These are phyloP conservation scores for Cercospora zeae-maydis DNA, from an alignment of 2,329 filamentous ascomycete species.

Conservation along the genomic window DNA sequence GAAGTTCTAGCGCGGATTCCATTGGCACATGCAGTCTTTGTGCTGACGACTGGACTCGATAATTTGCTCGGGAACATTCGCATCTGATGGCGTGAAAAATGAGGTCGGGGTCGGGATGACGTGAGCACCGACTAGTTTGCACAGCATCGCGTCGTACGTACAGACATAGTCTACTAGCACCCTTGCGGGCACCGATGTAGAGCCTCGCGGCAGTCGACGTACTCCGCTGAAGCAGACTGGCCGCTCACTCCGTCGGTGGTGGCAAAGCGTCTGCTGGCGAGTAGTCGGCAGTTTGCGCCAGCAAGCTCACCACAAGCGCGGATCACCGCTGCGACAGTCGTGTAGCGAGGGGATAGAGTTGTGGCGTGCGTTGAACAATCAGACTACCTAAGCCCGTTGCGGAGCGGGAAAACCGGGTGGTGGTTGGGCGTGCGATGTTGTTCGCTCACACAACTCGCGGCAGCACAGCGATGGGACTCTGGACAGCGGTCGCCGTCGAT, in stretches of 20 bases:
- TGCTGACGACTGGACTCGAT: too few species aligned
- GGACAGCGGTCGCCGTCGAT: too few species aligned
- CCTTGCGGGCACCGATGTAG: background rate
- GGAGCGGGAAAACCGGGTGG: background rate
- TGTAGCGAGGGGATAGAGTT: background rate
- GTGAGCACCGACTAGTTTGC: background rate
- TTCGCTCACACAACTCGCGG: background rate
- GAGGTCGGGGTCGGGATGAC: background rate
- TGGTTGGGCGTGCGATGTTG: background rate
- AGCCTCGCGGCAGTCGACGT: background rate
- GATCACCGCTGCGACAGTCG: background rate
- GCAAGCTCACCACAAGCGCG: background rate
- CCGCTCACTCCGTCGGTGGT: background rate
- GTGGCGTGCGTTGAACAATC: constrained; percentile 7
- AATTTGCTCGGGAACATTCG: background rate
- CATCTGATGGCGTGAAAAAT: background rate
- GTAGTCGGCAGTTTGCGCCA: background rate
- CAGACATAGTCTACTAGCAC: too few species aligned
- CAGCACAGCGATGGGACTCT: background rate
- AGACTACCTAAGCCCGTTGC: background rate
- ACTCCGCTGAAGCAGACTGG: background rate
- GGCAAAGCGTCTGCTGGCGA: background rate
- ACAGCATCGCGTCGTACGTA: too few species aligned
- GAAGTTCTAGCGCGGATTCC: background rate
- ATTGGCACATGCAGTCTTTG: too few species aligned